Evolutionary conservation across 2,329 filamentous ascomycete genomes (phyloP), one percentile per base, ranked within the genome.

Genomic region (Diplodia scrobiculata): DNA sequence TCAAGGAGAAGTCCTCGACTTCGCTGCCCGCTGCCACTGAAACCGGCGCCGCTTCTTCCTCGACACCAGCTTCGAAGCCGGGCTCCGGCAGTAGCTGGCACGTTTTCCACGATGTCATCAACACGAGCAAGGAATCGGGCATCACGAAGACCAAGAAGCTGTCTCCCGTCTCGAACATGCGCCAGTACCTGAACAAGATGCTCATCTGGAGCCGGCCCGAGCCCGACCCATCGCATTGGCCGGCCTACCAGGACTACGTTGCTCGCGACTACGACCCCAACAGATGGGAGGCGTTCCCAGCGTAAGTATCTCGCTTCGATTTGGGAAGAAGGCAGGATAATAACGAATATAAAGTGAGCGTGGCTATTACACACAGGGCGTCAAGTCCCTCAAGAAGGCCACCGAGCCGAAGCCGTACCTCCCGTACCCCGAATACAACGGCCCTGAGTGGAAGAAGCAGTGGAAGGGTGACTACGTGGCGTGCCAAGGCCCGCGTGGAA

Each of bases 391-490:
- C 32, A 59, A 59, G 41, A 60, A 66, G 27, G 65, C 75, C 55
- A 64, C 69, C 36, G 64, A 80, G 59, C 84, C 86, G 0, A 80
- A 85, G 65, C 80, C 84, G 21, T 91, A 91, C 76, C 83, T 88
- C 67, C 90, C 90, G 0, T 92, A 92, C 69, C 89, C 90, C 0
- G 79, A 85, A 17, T 91, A 92, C 78, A 89, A 90, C 72, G 84
- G 82, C 60, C 78, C 80, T 3, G 76, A 80, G 14, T 92, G 88
- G 88, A 84, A 81, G 71, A 77, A 79, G 55, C 75, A 78, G 34
- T 84, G 84, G 69, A 81, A 83, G 55, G 89, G 87, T 17, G 75
- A 83, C 64, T 86, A 89, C 71, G 82, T 86, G 5, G 77, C 87
- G 1, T 93, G 91, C 74, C 79, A 85, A 60, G 89, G 89, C 1